These are phyloP conservation scores for Tricholoma flavovirens DNA, from an alignment of 768 basidiomycete genomes.

Conservation along the genomic window DNA sequence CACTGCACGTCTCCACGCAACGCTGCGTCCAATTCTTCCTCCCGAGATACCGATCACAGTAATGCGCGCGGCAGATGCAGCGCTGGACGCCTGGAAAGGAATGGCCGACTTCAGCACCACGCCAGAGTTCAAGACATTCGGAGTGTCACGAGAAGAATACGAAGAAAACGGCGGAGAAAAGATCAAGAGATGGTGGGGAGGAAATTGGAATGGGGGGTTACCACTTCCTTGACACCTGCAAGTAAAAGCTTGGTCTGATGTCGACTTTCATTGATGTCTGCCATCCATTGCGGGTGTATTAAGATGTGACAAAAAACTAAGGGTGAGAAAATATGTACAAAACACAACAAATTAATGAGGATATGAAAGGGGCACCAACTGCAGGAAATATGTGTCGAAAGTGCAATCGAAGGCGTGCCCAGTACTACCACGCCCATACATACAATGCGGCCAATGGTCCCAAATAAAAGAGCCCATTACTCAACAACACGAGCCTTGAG, in stretches of 20 bases:
- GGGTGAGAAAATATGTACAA: conserved; percentile 17
- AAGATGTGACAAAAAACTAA: conserved; percentile 15
- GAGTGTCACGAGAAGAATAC: conserved; percentile 77
- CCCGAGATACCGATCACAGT: conserved; percentile 73
- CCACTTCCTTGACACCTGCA: conserved; percentile 5
- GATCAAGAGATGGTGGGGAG: conserved; percentile 86
- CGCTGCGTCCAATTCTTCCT: conserved; percentile 80
- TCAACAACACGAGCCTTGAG: conserved; percentile 48
- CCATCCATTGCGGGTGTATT: conserved; percentile 18
- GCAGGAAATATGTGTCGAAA: background rate
- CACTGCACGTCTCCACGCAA: conserved; percentile 55
- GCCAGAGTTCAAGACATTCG: conserved; percentile 46
- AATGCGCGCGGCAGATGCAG: conserved; percentile 56
- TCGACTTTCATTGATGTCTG: conserved; percentile 1
- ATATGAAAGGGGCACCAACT: conserved; percentile 1
- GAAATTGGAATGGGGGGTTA: conserved; percentile 68
- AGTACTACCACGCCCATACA: conserved; percentile 3
- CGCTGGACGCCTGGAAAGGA: conserved; percentile 83
- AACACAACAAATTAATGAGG: conserved; percentile 8
- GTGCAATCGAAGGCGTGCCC: background rate
- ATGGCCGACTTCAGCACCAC: conserved; percentile 75
- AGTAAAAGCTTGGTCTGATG: background rate
- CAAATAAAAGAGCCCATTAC: conserved; percentile 16
- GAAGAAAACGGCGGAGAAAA: conserved; percentile 87
- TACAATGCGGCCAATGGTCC: background rate